Base-by-base conservation (phyloP, 2,329 filamentous ascomycete species). In the Teratosphaeria destructans region DNA sequence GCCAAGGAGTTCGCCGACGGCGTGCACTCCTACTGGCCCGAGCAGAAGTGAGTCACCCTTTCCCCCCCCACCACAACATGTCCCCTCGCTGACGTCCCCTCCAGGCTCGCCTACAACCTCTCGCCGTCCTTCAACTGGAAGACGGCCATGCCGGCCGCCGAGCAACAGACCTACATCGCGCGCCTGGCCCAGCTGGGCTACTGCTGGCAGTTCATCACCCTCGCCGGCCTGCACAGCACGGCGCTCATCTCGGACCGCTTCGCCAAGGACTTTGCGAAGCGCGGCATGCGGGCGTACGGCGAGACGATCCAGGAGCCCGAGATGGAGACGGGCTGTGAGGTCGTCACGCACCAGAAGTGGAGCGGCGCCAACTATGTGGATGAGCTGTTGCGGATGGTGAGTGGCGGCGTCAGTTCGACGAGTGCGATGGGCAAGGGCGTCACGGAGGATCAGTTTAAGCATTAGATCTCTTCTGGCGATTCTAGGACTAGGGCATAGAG, bases 121-220 rank as follows among this genome's bases (percentile, higher is more conserved):
- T 96, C 91, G 0, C 94, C 94, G 34, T 96, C 91, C 3, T 99
- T 99, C 87, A 99, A 99, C 85, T 99, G 94, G 94, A 97, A 97
- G 81, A 83, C 91, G 60, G 94, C 93, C 69, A 96, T 96, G 92
- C 82, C 90, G 53, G 85, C 88, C 66, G 81, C 83, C 57, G 93
- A 97, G 74, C 94, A 99, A 78, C 90, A 96, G 79, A 99, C 94
- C 23, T 99, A 97, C 79, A 99, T 99, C 79, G 81, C 86, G 64
- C 89, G 94, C 52, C 88, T 99, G 49, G 91, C 86, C 62, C 71
- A 79, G 63, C 84, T 99, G 55, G 94, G 94, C 64, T 99, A 99
- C 84, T 95, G 90, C 84, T 99, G 94, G 94, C 94, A 99, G 77
- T 99, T 99, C 82, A 99, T 99, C 80, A 99, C 94, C n/a, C 85